Evolutionary conservation across 2,329 filamentous ascomycete genomes (phyloP).

Genomic region (Neodidymelliopsis sp.): DNA sequence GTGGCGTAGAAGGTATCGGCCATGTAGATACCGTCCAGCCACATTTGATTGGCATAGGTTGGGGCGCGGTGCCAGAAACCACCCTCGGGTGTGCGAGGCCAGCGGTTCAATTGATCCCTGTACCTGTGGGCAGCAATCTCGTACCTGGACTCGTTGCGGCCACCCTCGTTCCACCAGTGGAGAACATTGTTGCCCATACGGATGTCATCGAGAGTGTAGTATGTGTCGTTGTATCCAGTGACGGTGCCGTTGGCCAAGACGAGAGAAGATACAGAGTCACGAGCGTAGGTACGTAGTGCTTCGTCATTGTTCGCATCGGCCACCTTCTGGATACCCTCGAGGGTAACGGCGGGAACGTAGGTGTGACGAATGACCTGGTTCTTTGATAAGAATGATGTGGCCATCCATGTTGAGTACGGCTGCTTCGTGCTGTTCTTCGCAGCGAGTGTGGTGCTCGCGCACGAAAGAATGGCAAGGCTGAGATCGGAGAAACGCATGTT

Average conservation of each 20-base stretch:
- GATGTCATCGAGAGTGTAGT: slow-evolving; percentile 60
- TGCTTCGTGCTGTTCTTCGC: slow-evolving; percentile 28
- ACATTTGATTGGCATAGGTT: slow-evolving; percentile 63
- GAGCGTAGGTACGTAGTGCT: slow-evolving; percentile 55
- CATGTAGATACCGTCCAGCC: slow-evolving; percentile 63
- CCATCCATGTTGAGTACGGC: slow-evolving; percentile 53
- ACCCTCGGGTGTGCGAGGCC: slow-evolving; percentile 59
- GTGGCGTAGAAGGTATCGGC: slow-evolving; percentile 50
- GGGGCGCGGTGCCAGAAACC: slow-evolving; percentile 64
- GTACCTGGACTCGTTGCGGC: slow-evolving; percentile 55
- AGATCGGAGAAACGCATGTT: slow-evolving; percentile 38
- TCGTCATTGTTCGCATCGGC: slow-evolving; percentile 55
- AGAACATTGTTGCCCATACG: slow-evolving; percentile 62
- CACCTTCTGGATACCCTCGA: slow-evolving; percentile 57
- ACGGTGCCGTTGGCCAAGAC: slow-evolving; percentile 59
- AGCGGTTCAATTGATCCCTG: slow-evolving; percentile 56
- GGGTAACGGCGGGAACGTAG: slow-evolving; percentile 58
- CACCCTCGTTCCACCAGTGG: slow-evolving; percentile 56
- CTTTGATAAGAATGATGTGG: slow-evolving; percentile 57
- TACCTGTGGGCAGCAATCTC: slow-evolving; percentile 58
- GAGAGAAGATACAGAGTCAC: slow-evolving; percentile 57
- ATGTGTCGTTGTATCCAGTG: slow-evolving; percentile 55
- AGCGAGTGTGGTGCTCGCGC: slow-evolving; percentile 31
- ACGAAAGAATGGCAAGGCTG: slow-evolving; percentile 31
- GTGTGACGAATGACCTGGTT: slow-evolving; percentile 50